Evolutionary conservation across 495 filamentous ascomycete genomes (phyloP).

Genomic region (Acidomyces sp.): DNA sequence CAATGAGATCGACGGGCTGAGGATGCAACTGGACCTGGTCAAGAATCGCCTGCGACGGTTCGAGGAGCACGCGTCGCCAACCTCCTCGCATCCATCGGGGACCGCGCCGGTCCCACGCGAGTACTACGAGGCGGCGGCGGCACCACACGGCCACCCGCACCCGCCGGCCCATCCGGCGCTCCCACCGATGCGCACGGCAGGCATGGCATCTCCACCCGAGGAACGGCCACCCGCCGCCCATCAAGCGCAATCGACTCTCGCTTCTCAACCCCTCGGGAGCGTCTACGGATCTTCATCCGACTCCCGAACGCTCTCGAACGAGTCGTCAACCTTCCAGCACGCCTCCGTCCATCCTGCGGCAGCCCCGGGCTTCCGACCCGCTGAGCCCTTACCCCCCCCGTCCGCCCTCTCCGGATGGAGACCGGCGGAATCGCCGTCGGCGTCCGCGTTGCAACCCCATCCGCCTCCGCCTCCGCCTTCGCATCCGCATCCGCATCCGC

Average conservation of each 20-base stretch:
- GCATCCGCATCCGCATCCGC: conserved; percentile 11
- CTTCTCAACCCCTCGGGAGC: no score
- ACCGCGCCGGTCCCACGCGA: conserved; percentile 8
- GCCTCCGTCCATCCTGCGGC: background rate
- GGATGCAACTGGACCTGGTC: conserved; percentile 28
- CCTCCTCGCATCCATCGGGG: background rate
- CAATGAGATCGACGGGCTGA: conserved; percentile 28
- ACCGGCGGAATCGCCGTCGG: conserved; percentile 6
- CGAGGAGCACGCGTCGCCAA: conserved; percentile 21
- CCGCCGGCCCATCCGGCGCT: background rate
- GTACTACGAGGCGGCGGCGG: conserved; percentile 3
- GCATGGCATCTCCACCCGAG: background rate
- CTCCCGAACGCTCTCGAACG: background rate
- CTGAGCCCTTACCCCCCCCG: conserved; percentile 2
- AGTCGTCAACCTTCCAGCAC: conserved; percentile 1
- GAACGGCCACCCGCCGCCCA: background rate
- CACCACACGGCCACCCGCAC: background rate
- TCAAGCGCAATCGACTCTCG: background rate
- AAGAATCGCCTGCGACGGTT: conserved; percentile 26
- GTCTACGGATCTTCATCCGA: background rate
- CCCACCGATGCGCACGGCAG: conserved; percentile 2
- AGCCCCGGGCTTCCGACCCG: conserved; percentile 1
- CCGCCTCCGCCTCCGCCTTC: conserved; percentile 14
- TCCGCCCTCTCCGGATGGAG: conserved; percentile 1
- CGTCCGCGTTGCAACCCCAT: no score